Base-by-base conservation (phyloP, 2,329 filamentous ascomycete species). In the Fusarium lyarnte region DNA sequence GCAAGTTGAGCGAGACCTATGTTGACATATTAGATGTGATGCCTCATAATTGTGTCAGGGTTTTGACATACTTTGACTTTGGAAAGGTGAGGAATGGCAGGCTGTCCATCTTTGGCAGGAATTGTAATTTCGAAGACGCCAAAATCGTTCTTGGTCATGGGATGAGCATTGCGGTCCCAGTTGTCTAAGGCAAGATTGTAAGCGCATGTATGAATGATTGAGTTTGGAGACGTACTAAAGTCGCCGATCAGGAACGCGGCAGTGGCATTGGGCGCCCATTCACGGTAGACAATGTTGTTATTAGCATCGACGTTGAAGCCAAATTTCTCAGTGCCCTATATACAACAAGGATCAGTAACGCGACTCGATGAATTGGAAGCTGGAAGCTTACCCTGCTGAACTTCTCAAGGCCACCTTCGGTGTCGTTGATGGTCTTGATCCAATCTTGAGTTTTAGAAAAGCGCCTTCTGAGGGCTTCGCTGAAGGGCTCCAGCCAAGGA, bases 231-330 rank as follows among this genome's bases (percentile, higher is more conserved):
- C 91, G 75, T 85, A 95, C 93, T 99, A 87, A 98, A 99, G 76
- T 98, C 96, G 69, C 96, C 96, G 76, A 97, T 92, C 58, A 99
- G 88, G 80, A 91, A 94, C 54, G 96, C 96, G 78, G 93, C 87
- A 43, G 90, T 86, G 59, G 94, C 95, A 85, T 94, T 97, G 31
- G 96, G 95, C 2, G 96, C 96, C 96, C 96, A 99, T 87, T 99
- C 96, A 76, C 94, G 89, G 83, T 99, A 99, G 64, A 88, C 86
- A 74, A 99, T 94, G 81, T 95, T 94, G 81, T 94, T 94, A 78
- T 97, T 91, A 59, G 89, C 85, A 79, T 92, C 88, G 67, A 96
- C 91, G 75, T 93, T 94, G 82, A 99, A 90, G 62, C 96, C 96
- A 79, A 93, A 97, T 70, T 88, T 91, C 79, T 98, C 94, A 70